phyloP scores from a whole-genome alignment of 345 rosid genomes.

The Populus ilicifolia region DNA sequence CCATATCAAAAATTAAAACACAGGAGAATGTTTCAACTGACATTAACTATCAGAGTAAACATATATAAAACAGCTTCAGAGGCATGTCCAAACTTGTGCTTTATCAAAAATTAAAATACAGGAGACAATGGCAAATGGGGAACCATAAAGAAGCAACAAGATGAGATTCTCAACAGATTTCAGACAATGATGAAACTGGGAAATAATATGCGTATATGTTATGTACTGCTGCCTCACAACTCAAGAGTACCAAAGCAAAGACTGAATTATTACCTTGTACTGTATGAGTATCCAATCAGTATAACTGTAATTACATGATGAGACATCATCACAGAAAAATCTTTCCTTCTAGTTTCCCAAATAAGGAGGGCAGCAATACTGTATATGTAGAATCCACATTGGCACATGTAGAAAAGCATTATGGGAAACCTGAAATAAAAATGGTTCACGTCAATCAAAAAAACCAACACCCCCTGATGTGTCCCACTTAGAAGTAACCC shows the following conservation, averaged over 20 bases:
- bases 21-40: no score
- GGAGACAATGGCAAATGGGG: background rate
- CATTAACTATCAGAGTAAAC: background rate
- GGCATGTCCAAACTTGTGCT: background rate
- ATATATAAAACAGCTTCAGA: background rate
- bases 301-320: slow-evolving; percentile 89
- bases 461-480: background rate
- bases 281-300: slow-evolving; percentile 73
- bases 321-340: slow-evolving; percentile 96
- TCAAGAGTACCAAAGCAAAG: background rate
- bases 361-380: slow-evolving; percentile 78
- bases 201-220: background rate
- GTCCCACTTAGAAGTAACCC: background rate
- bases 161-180: background rate
- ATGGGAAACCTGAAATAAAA: slow-evolving; percentile 56
- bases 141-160: background rate
- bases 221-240: background rate
- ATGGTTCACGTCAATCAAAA: background rate
- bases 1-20: background rate
- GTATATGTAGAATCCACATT: slow-evolving; percentile 82
- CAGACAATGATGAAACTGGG: background rate
- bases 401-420: slow-evolving; percentile 80
- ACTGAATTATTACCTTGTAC: slow-evolving; percentile 50
- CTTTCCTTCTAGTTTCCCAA: slow-evolving; percentile 98
- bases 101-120: no score